Evolutionary conservation across 345 rosid genomes (phyloP).

Genomic region (Eucalyptus rudis): DNA sequence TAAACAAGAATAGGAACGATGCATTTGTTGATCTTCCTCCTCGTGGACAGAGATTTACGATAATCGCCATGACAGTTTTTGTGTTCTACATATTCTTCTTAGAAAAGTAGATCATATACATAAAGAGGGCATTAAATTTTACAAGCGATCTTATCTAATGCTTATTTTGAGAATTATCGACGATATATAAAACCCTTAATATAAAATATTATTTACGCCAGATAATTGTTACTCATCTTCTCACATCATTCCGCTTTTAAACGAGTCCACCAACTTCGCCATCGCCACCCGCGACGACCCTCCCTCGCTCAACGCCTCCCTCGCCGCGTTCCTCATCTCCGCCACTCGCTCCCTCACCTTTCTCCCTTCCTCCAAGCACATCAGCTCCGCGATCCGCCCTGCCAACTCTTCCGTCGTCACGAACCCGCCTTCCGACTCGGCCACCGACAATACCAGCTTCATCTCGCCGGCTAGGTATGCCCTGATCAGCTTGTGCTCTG

Average conservation of each 20-base stretch:
- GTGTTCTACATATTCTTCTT: background rate
- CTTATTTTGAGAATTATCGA: background rate
- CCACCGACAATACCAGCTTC: background rate
- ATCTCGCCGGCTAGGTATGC: background rate
- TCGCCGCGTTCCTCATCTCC: background rate
- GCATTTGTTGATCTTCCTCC: background rate
- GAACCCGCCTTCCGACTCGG: background rate
- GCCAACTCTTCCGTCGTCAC: background rate
- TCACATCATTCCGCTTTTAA: background rate
- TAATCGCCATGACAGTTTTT: background rate
- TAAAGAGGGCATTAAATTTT: background rate
- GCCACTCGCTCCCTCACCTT: background rate
- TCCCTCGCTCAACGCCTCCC: background rate
- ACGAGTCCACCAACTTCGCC: background rate
- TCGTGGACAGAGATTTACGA: background rate
- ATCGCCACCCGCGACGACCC: background rate
- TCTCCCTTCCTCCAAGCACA: background rate
- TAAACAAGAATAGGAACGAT: background rate
- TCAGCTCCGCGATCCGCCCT: background rate
- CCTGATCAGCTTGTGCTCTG: background rate
- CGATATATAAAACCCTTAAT: background rate
- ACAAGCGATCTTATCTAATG: background rate
- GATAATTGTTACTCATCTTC: background rate
- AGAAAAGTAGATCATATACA: background rate
- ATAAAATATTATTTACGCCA: background rate